Conservation (phyloP, 331 rosid genomes). For the Quercus phellos region DNA sequence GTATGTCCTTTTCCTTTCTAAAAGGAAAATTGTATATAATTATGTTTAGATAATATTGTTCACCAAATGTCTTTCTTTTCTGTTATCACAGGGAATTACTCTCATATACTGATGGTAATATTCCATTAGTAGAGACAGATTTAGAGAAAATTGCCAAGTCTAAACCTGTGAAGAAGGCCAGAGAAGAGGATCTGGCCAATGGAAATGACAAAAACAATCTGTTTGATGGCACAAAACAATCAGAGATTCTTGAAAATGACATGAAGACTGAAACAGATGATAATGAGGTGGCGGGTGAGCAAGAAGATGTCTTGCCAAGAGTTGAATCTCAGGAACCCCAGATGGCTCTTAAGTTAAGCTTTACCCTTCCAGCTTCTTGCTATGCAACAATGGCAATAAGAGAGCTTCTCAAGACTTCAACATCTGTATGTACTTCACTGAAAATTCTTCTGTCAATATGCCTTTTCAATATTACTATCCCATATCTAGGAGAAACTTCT, state of each 20-base stretch:
- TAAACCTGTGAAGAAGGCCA: conserved; percentile 21
- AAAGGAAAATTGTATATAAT: background rate
- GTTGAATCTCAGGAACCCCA: conserved; percentile 54
- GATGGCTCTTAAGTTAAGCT: conserved; percentile 72
- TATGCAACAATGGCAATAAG: conserved; percentile 98
- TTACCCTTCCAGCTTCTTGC: conserved; percentile 88
- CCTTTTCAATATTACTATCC: conserved; percentile 4
- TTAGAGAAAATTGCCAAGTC: conserved; percentile 55
- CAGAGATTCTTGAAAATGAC: conserved; percentile 34
- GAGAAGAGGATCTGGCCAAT: conserved; percentile 24
- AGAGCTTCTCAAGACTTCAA: conserved; percentile 92
- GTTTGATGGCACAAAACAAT: conserved; percentile 26
- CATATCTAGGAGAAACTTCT: conserved; percentile 1
- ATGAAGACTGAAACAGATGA: conserved; percentile 21
- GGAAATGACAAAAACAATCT: conserved; percentile 30
- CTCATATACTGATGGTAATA: conserved; percentile 51
- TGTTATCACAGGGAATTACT: conserved; percentile 67
- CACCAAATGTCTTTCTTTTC: background rate
- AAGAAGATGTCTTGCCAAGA: conserved; percentile 24
- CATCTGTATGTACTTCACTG: conserved; percentile 62
- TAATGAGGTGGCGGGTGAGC: conserved; percentile 23
- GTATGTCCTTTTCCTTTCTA: conserved; percentile 25
- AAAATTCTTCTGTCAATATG: background rate
- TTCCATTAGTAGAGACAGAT: conserved; percentile 79
- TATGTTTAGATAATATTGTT: background rate